Evolutionary conservation across 2,329 filamentous ascomycete species (phyloP).

Genomic region (Leptographium procerum): DNA sequence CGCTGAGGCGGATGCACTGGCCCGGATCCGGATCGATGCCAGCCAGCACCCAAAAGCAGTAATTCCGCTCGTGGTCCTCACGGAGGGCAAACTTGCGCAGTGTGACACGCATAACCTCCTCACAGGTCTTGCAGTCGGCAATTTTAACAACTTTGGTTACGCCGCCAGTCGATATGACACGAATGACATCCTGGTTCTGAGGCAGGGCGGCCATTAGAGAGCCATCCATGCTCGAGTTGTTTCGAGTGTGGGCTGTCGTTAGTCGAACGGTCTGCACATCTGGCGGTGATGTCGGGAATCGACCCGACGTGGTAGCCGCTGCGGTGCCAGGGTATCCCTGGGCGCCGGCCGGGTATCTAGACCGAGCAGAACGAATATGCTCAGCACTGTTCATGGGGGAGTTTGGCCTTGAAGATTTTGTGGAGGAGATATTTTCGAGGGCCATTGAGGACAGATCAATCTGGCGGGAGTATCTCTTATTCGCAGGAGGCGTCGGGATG

Average conservation of each 20-base stretch:
- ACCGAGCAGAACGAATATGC: slow-evolving; percentile 29
- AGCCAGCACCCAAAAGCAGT: slow-evolving; percentile 90
- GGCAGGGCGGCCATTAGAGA: slow-evolving; percentile 79
- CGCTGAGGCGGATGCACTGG: slow-evolving; percentile 70
- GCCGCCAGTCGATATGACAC: slow-evolving; percentile 85
- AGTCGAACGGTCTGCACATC: slow-evolving; percentile 50
- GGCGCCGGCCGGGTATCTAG: slow-evolving; percentile 41
- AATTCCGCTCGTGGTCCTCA: slow-evolving; percentile 85
- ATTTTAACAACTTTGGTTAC: slow-evolving; percentile 92
- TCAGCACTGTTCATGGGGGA: slow-evolving; percentile 49
- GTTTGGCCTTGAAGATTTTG: slow-evolving; percentile 55
- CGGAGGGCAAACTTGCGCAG: slow-evolving; percentile 78
- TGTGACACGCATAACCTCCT: slow-evolving; percentile 85
- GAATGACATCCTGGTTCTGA: slow-evolving; percentile 76
- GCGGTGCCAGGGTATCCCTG: slow-evolving; percentile 17
- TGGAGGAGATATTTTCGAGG: slow-evolving; percentile 27
- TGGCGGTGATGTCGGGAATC: slow-evolving; percentile 48
- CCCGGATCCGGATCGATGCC: slow-evolving; percentile 73
- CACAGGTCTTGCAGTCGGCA: slow-evolving; percentile 78
- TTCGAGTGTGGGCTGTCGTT: slow-evolving; percentile 58
- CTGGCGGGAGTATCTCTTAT: slow-evolving; percentile 55
- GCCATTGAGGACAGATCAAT: slow-evolving; percentile 35
- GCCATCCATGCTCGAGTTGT: slow-evolving; percentile 74
- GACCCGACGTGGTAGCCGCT: slow-evolving; percentile 31
- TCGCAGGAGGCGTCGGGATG: slow-evolving; percentile 32